These are phyloP conservation scores for Nothophytophthora sp. DNA, from an alignment of 352 stramenopile species.

Conservation along the genomic window DNA sequence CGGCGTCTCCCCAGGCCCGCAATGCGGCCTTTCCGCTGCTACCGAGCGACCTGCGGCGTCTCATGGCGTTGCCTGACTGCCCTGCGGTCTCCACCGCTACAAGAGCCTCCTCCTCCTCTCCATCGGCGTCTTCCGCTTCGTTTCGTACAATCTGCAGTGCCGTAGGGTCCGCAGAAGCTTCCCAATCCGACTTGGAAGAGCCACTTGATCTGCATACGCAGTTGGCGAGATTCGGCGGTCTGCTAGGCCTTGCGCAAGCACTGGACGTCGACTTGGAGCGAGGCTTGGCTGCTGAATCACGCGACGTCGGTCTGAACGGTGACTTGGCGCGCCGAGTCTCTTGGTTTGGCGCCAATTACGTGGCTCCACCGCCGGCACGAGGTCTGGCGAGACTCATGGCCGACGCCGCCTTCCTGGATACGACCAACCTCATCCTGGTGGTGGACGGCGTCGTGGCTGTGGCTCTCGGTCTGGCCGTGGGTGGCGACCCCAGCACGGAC, in stretches of 20 bases:
- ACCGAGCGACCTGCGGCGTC: conserved; percentile 16
- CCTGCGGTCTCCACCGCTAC: not conserved
- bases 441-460: conserved; percentile 60
- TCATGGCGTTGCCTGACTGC: conserved; percentile 9
- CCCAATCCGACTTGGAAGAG: not conserved
- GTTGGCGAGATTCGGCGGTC: conserved; percentile 37
- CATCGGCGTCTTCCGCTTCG: conserved; percentile 4
- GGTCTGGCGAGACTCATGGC: conserved; percentile 62
- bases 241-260: conserved; percentile 37
- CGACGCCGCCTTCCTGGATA: conserved; percentile 79
- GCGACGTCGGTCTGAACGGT: conserved; percentile 12
- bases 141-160: conserved; percentile 11
- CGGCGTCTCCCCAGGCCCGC: too few species aligned
- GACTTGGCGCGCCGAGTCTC: conserved; percentile 79
- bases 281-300: conserved; percentile 33
- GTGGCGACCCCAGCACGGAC: conserved; percentile 24
- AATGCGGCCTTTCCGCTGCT: conserved; percentile 7
- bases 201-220: conserved; percentile 17
- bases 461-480: conserved; percentile 35
- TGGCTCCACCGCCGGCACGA: conserved; percentile 31
- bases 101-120: conserved; percentile 3
- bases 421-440: conserved; percentile 82
- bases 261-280: conserved; percentile 39
- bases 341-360: conserved; percentile 61
- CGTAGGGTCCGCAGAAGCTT: conserved; percentile 8